Conservation (phyloP, 768 basidiomycete species). For the Fomitopsis pulvina region DNA sequence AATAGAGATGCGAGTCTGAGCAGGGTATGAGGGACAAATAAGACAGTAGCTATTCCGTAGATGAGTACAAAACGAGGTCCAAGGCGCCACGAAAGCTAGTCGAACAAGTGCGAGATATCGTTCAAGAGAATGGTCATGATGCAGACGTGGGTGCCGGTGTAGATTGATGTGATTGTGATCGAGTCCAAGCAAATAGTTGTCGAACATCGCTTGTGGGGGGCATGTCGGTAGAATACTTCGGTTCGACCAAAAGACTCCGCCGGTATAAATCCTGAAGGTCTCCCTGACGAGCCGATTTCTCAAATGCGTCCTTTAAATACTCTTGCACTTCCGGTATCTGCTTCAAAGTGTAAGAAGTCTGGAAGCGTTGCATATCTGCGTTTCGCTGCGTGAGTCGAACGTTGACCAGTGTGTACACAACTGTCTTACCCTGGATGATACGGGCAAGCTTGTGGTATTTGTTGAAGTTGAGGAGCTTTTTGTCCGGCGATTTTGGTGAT, state of each 20-base stretch:
- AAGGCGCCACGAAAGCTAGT: background rate
- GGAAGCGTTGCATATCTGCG: constrained; percentile 88
- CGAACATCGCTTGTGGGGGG: constrained; percentile 62
- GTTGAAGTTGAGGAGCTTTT: constrained; percentile 91
- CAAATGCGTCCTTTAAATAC: constrained; percentile 68
- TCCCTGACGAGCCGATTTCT: constrained; percentile 69
- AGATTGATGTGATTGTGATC: constrained; percentile 41
- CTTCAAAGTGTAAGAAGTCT: constrained; percentile 79
- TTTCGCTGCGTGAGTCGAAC: background rate
- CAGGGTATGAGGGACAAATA: constrained; percentile 2
- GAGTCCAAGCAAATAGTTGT: constrained; percentile 75
- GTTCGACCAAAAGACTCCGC: constrained; percentile 74
- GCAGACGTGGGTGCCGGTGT: constrained; percentile 32
- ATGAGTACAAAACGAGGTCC: constrained; percentile 8
- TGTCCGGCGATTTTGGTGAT: constrained; percentile 66
- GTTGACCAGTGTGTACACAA: background rate
- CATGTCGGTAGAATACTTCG: constrained; percentile 70
- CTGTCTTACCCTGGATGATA: constrained; percentile 70
- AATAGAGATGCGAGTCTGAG: background rate
- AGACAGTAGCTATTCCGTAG: background rate
- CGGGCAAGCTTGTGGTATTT: constrained; percentile 89
- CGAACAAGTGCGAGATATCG: background rate
- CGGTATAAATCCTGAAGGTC: constrained; percentile 83
- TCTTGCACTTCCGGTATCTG: constrained; percentile 86
- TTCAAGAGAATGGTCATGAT: constrained; percentile 17